These are phyloP conservation scores for Rauvolfia tetraphylla DNA, from an alignment of 257 asterid species.

Conservation along the genomic window DNA sequence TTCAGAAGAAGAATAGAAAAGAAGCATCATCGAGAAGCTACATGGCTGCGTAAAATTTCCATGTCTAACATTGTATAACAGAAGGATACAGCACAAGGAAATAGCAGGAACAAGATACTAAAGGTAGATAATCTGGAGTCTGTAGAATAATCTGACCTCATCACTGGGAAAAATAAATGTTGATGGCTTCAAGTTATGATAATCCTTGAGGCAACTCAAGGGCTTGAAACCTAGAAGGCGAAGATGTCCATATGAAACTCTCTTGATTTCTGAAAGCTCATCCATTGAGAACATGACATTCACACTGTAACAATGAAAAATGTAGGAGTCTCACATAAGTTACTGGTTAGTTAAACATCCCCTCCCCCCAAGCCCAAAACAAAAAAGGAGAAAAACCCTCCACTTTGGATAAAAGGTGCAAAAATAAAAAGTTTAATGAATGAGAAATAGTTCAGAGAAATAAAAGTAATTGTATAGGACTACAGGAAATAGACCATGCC, in stretches of 20 bases:
- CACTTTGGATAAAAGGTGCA: not conserved
- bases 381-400: not conserved
- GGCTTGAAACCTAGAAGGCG: constrained; percentile 96
- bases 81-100: not conserved
- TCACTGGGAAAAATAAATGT: constrained; percentile 90
- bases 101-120: not conserved
- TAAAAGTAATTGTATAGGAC: not conserved
- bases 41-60: not conserved
- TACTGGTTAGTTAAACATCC: not conserved
- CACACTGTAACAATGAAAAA: constrained; percentile 48
- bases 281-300: constrained; percentile 62
- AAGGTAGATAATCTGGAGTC: constrained; percentile 2
- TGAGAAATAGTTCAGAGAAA: not conserved
- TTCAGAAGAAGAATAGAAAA: not conserved
- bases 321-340: not conserved
- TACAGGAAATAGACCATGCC: not conserved
- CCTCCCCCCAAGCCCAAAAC: too few species aligned
- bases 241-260: constrained; percentile 75
- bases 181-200: constrained; percentile 92
- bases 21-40: not conserved
- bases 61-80: not conserved
- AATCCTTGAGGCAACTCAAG: constrained; percentile 72
- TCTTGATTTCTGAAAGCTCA: constrained; percentile 81
- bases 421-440: too few species aligned
- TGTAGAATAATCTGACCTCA: constrained; percentile 50